phyloP scores from a whole-genome alignment of 2,329 filamentous ascomycete genomes.

The Domatiomyces globalis region DNA sequence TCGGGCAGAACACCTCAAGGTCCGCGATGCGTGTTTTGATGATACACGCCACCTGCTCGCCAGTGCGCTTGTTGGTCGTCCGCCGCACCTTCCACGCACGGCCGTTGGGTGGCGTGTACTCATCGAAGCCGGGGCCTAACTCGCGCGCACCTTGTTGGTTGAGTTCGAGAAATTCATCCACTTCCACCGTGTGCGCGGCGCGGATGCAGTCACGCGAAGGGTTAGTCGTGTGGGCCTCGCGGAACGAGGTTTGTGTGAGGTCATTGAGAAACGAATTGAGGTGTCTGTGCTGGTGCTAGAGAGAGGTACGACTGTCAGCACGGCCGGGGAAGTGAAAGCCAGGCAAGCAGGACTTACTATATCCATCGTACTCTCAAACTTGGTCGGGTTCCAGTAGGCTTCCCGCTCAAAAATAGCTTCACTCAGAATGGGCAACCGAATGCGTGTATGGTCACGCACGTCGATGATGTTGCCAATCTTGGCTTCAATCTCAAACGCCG shows the following conservation, averaged over 20 bases:
- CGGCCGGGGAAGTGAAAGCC: constrained; percentile 9
- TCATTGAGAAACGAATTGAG: constrained; percentile 80
- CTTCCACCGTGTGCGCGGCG: constrained; percentile 70
- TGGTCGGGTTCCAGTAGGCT: constrained; percentile 35
- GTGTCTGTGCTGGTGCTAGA: constrained; percentile 59
- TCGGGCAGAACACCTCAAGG: constrained; percentile 71
- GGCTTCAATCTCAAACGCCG: constrained; percentile 83
- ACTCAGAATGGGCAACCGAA: constrained; percentile 52
- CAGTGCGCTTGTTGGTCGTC: constrained; percentile 51
- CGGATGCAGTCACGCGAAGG: constrained; percentile 42
- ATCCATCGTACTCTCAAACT: constrained; percentile 82
- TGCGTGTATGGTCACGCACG: constrained; percentile 49
- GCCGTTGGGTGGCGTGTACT: not conserved
- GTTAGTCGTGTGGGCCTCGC: constrained; percentile 24
- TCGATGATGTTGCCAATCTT: constrained; percentile 74
- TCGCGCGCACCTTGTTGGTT: constrained; percentile 43
- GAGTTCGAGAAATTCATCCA: constrained; percentile 72
- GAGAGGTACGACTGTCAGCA: not conserved
- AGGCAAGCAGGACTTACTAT: constrained; percentile 44
- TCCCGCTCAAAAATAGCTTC: constrained; percentile 55
- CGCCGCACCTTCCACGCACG: constrained; percentile 42
- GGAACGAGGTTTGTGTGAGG: constrained; percentile 35
- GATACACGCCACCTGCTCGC: constrained; percentile 62
- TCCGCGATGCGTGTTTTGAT: constrained; percentile 83
- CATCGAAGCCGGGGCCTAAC: constrained; percentile 14